Conservation (phyloP, 2,329 filamentous ascomycete species). For the Pyrenochaeta sp. region DNA sequence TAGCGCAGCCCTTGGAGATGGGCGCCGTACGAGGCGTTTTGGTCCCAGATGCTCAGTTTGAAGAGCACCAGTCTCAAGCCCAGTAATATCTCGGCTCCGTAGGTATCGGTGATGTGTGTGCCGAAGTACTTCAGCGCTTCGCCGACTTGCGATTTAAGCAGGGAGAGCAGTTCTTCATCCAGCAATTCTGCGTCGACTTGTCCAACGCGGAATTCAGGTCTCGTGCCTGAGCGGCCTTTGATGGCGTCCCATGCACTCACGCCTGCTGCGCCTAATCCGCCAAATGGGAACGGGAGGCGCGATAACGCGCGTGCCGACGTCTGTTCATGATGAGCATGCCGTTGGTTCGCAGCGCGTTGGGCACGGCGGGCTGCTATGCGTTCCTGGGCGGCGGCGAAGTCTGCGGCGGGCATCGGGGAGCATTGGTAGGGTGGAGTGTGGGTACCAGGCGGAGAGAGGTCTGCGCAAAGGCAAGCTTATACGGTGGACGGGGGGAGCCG, state of each 20-base stretch:
- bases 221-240: conserved; percentile 77
- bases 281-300: conserved; percentile 64
- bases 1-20: conserved; percentile 91
- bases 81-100: conserved; percentile 84
- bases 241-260: conserved; percentile 73
- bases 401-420: conserved; percentile 57
- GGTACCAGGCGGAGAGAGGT: conserved; percentile 1
- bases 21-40: conserved; percentile 93
- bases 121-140: conserved; percentile 89
- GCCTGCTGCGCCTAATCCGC: conserved; percentile 60
- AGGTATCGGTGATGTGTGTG: conserved; percentile 80
- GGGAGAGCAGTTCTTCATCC: conserved; percentile 88
- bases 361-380: conserved; percentile 83
- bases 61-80: conserved; percentile 81
- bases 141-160: conserved; percentile 84
- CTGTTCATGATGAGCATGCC: conserved; percentile 58
- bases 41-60: conserved; percentile 96
- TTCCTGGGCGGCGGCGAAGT: conserved; percentile 89
- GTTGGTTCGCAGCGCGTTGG: conserved; percentile 73
- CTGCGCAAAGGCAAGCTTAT: conserved; percentile 5
- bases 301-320: conserved; percentile 55
- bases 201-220: conserved; percentile 88
- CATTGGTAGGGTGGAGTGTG: conserved; percentile 20
- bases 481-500: neutral
- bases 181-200: conserved; percentile 96